These are phyloP conservation scores for Musa beccarii DNA, from an alignment of 176 grass and related monocot genomes.

Conservation along the genomic window DNA sequence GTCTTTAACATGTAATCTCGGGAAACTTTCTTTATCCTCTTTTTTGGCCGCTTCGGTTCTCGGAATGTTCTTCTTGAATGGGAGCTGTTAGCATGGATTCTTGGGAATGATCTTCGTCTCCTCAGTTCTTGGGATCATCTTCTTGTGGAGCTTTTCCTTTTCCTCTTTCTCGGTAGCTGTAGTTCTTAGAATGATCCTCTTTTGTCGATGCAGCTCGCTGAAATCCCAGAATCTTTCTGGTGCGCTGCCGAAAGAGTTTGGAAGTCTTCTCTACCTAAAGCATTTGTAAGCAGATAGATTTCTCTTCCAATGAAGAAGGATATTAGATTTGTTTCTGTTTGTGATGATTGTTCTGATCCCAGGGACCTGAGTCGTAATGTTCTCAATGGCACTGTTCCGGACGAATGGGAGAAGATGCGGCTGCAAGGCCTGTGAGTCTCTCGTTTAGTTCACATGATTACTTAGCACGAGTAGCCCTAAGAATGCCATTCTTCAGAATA, in stretches of 20 bases:
- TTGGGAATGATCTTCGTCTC: no score
- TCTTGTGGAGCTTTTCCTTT: background rate
- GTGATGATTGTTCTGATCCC: slow-evolving; percentile 1
- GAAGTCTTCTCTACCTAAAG: slow-evolving; percentile 49
- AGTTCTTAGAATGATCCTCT: background rate
- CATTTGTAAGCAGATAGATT: slow-evolving; percentile 46
- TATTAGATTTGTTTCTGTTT: background rate
- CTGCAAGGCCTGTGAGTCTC: slow-evolving; percentile 65
- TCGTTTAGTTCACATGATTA: background rate
- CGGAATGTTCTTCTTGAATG: background rate
- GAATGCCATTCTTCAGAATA: background rate
- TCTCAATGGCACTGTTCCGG: slow-evolving; percentile 51
- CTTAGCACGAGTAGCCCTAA: background rate
- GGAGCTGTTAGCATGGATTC: no score
- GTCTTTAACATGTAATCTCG: slow-evolving; percentile 36
- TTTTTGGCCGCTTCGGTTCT: background rate
- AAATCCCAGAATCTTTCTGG: slow-evolving; percentile 48
- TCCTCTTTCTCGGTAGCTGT: background rate
- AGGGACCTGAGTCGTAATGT: slow-evolving; percentile 74
- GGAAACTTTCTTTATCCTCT: background rate
- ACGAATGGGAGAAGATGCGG: slow-evolving; percentile 55
- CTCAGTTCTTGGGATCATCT: no score
- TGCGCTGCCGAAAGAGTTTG: slow-evolving; percentile 57
- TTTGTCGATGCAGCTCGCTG: slow-evolving; percentile 32
- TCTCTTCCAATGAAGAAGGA: background rate